Base-by-base conservation (phyloP, 208 protist species). In the Leishmania arabica region DNA sequence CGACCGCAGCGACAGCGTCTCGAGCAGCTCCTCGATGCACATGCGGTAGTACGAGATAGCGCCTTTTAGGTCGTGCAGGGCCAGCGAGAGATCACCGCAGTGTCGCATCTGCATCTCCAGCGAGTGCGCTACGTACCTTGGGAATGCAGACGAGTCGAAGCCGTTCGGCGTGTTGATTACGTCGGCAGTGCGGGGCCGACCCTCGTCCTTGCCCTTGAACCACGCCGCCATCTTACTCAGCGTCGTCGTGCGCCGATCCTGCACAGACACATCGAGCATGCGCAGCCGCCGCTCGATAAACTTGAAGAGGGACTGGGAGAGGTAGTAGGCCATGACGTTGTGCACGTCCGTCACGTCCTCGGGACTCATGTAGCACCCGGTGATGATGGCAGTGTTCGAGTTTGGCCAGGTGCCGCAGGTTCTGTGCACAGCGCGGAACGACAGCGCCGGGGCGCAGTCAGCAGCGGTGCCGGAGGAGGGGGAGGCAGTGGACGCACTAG, bases 51-150 rank as follows among this genome's bases (percentile, higher is more conserved):
- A 95, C 64, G 77, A 81, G 4, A 85, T 70, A 27, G 94, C 94
- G 11, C 81, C 79, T 24, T 91, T 86, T 77, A 90, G 95, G 80
- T 97, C 92, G 47, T 87, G 88, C 54, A 97, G 78, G 8, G 78
- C 79, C 40, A 97, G 75, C 53, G 85, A 90, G 71, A 96, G 77
- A 71, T 97, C 94, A 27, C 83, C 94, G 66, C 88, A 92, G 54
- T 89, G 91, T 1, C 94, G 92, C 92, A 95, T 96, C 82, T 94
- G 92, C 92, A 97, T 93, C 74, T 95, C 91, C 24, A 97, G 68
- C 45, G 92, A 93, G 66, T 82, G 85, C 21, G 90, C 85, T 58
- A 92, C 69, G 86, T 95, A 97, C 75, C 71, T 87, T 19, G 86
- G 69, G 53, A 42, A 58, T 34, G 31, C 62, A n/a, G 71, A 66